Evolutionary conservation across 163 green algal species (phyloP).

Genomic region (Scenedesmus sp.): DNA sequence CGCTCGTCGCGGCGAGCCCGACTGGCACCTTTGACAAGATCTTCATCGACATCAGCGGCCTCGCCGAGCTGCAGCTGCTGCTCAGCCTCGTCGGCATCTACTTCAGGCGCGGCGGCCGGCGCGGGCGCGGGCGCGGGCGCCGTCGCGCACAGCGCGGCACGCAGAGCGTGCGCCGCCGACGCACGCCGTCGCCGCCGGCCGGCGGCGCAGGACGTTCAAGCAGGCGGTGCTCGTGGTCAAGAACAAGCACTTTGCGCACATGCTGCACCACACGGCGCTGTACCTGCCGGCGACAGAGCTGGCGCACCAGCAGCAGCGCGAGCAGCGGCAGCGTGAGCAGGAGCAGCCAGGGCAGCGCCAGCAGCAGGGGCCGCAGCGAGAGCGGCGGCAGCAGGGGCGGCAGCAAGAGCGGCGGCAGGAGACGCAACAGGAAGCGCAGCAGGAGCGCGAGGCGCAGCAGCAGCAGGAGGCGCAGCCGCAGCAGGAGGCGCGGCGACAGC

Average conservation of each 20-base stretch:
- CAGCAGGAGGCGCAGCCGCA: too few species aligned
- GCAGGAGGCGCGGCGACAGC: too few species aligned
- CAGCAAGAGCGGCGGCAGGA: conserved; percentile 14
- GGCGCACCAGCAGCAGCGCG: neutral
- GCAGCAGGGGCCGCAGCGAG: neutral
- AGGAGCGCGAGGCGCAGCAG: too few species aligned
- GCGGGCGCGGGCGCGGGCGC: too few species aligned
- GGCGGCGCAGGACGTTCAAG: conserved; percentile 2
- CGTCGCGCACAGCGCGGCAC: too few species aligned
- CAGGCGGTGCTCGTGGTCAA: conserved; percentile 32
- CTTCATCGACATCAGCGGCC: conserved; percentile 48
- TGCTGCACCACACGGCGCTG: conserved; percentile 14
- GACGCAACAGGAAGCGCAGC: too few species aligned
- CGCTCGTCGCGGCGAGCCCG: conserved; percentile 26
- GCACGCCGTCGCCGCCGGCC: neutral
- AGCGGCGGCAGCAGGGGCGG: conserved; percentile 18
- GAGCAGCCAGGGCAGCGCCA: neutral
- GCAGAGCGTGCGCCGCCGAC: too few species aligned
- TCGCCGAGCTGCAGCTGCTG: conserved; percentile 45
- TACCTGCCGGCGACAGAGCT: conserved; percentile 12
- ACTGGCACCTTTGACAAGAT: conserved; percentile 20
- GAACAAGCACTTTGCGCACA: conserved; percentile 41
- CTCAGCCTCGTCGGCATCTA: conserved; percentile 45
- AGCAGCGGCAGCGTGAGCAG: neutral
- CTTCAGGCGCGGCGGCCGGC: conserved; percentile 17